Evolutionary conservation across 2,329 filamentous ascomycete species (phyloP), one percentile per base, ranked within the genome.

Genomic region (Verticillium tricorpus): DNA sequence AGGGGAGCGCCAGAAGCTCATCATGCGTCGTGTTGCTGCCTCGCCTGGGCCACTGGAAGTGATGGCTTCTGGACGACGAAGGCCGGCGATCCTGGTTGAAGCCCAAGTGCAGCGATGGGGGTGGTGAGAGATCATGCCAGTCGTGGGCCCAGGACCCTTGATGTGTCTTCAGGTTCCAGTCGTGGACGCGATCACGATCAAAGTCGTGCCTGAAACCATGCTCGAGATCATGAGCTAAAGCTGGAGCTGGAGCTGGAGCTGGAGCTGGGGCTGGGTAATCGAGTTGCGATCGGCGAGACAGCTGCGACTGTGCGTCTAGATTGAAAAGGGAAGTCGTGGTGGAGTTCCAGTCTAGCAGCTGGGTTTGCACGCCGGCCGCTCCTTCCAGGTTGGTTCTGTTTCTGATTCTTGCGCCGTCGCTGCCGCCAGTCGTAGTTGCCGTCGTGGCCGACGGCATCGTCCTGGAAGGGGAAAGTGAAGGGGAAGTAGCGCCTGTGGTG

Each of bases 241-340:
- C 37, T n/a, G 37, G 37, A 40, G 15, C 37, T 17, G 37, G 37
- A 15, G 15, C 37, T n/a, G 37, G 37, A 15, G 15, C 37, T n/a
- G n/a, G n/a, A 12, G 40, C 7, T 50, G n/a, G 40, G n/a, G 40
- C 7, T 50, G n/a, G 40, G n/a, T 50, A n/a, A 50, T 50, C 40
- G 40, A 50, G 40, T n/a, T 50, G 40, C 22, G 40, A 50, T 50
- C 40, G 40, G 40, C 40, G 40, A 9, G 40, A 50, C 9, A 19
- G 40, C n/a, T 6, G 40, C 40, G 40, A 50, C n/a, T 39, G 15
- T 4, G 39, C 40, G 28, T 59, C 58, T 32, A 54, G 31, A 25
- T 54, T 45, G 40, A 54, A 59, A 17, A 59, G 19, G 39, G 58
- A 59, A 14, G 58, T 55, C 31, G 58, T 52, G 17, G 32, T 59